These are phyloP conservation scores for Epichloe aotearoae DNA, from an alignment of 2,329 filamentous ascomycete species.

Conservation along the genomic window DNA sequence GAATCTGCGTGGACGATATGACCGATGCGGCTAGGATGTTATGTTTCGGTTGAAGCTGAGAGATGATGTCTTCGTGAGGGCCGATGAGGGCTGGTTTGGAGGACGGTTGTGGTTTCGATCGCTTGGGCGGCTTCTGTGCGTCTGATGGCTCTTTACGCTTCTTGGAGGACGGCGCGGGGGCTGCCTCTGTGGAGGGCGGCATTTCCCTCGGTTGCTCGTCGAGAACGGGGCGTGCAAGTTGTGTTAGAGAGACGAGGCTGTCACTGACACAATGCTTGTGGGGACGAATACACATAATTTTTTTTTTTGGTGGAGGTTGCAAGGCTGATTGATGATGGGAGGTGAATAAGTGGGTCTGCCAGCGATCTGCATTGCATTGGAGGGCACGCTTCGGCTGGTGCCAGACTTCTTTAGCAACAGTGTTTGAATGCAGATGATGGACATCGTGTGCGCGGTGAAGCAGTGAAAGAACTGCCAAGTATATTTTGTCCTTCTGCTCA, in stretches of 20 bases:
- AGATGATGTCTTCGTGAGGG: slow-evolving; percentile 29
- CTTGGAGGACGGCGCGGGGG: neutral
- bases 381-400: no score
- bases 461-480: no score
- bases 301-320: no score
- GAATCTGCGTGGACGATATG: slow-evolving; percentile 47
- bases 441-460: no score
- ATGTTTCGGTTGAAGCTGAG: slow-evolving; percentile 31
- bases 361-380: no score
- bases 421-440: no score
- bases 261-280: no score
- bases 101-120: slow-evolving; percentile 2
- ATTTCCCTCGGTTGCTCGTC: neutral
- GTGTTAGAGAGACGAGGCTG: neutral
- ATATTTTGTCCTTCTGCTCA: no score
- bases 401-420: no score
- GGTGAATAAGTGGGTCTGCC: no score
- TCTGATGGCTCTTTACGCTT: slow-evolving; percentile 1
- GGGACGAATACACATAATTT: no score
- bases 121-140: neutral
- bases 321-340: no score
- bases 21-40: slow-evolving; percentile 40
- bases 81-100: slow-evolving; percentile 14
- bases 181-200: neutral
- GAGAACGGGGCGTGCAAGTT: neutral